Evolutionary conservation across 108 stramenopile species (phyloP).

Genomic region (Epithemia pelagica): DNA sequence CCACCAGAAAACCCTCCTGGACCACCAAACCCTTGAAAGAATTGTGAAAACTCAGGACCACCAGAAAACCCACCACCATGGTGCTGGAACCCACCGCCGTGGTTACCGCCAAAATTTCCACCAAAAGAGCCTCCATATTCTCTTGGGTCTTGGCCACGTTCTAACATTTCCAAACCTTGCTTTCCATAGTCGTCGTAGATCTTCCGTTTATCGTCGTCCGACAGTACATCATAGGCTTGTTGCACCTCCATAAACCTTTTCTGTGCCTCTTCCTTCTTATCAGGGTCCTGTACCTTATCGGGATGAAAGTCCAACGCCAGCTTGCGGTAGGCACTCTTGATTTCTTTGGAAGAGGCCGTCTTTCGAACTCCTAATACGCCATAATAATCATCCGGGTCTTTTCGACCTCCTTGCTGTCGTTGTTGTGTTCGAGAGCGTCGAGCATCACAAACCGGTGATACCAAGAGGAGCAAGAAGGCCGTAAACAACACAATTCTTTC

Average conservation of each 20-base stretch:
- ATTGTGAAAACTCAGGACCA: slow-evolving; percentile 38
- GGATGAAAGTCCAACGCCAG: slow-evolving; percentile 66
- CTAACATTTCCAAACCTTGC: slow-evolving; percentile 62
- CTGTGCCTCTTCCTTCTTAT: slow-evolving; percentile 52
- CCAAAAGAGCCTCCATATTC: slow-evolving; percentile 47
- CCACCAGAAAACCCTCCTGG: slow-evolving; percentile 32
- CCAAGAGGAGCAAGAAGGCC: too few relatives aligned
- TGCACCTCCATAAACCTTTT: slow-evolving; percentile 62
- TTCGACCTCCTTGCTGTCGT: not conserved
- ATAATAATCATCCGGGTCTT: slow-evolving; percentile 54
- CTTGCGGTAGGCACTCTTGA: slow-evolving; percentile 83
- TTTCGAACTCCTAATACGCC: slow-evolving; percentile 62
- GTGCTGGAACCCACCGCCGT: slow-evolving; percentile 17
- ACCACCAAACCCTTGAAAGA: slow-evolving; percentile 57
- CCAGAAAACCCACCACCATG: slow-evolving; percentile 21
- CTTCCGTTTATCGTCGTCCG: slow-evolving; percentile 75
- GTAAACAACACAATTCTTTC: too few relatives aligned
- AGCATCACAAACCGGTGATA: not conserved
- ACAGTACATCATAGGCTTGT: slow-evolving; percentile 69
- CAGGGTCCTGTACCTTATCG: slow-evolving; percentile 54
- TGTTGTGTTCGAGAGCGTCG: slow-evolving; percentile 1
- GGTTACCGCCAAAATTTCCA: slow-evolving; percentile 27
- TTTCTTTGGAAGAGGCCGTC: slow-evolving; percentile 60
- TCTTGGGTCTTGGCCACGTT: slow-evolving; percentile 64
- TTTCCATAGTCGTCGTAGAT: slow-evolving; percentile 81